Evolutionary conservation across 345 rosid species (phyloP).

Genomic region (Excoecaria cochinchinensis): DNA sequence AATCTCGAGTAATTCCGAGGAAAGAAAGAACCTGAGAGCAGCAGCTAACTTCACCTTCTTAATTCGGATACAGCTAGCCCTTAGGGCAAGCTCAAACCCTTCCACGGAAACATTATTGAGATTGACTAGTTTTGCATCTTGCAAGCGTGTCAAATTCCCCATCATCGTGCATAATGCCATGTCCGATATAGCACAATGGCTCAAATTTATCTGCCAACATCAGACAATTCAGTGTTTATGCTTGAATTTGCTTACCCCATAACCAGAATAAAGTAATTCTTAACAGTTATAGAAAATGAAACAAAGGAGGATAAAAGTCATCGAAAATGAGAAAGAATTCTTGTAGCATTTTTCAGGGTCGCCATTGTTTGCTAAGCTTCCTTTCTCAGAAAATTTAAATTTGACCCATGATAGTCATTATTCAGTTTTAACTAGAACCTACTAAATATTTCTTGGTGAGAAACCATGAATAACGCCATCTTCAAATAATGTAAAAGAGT

Average conservation of each 20-base stretch:
- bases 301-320: not conserved
- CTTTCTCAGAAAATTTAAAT: not conserved
- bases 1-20: slow-evolving; percentile 61
- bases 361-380: not conserved
- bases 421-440: not conserved
- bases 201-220: slow-evolving; percentile 76
- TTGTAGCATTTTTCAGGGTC: not conserved
- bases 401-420: not conserved
- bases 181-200: slow-evolving; percentile 61
- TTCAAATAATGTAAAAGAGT: not conserved
- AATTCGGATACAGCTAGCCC: slow-evolving; percentile 60
- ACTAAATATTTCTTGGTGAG: not conserved
- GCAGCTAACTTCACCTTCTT: slow-evolving; percentile 82
- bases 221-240: slow-evolving; percentile 8
- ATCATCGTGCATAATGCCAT: slow-evolving; percentile 62
- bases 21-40: slow-evolving; percentile 61
- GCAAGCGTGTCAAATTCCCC: slow-evolving; percentile 76
- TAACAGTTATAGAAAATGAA: not conserved
- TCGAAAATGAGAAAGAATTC: not conserved
- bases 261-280: not conserved
- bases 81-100: slow-evolving; percentile 75
- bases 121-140: slow-evolving; percentile 82
- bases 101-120: slow-evolving; percentile 61
- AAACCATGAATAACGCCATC: not conserved
- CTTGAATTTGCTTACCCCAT: not conserved